phyloP scores from a whole-genome alignment of 1,284 basidiomycete species.

The Meripilus lineatus region DNA sequence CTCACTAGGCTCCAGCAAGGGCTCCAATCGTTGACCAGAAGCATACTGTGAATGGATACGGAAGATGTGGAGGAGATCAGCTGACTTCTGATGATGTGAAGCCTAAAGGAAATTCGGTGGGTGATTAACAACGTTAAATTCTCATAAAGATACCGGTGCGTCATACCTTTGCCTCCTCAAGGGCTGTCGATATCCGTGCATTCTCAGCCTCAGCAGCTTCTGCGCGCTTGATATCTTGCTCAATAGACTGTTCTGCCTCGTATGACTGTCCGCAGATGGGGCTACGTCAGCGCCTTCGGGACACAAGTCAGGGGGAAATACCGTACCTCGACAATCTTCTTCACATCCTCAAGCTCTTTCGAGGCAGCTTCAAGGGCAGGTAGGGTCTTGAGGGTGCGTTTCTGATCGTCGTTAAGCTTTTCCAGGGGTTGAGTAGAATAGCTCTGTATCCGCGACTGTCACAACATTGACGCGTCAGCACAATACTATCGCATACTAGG shows the following conservation, averaged over 20 bases:
- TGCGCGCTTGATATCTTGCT: constrained; percentile 45
- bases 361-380: constrained; percentile 69
- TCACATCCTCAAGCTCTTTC: constrained; percentile 79
- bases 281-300: neutral
- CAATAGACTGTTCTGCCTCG: constrained; percentile 58
- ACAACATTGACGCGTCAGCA: constrained; percentile 2
- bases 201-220: constrained; percentile 53
- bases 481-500: too few relatives aligned
- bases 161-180: constrained; percentile 52
- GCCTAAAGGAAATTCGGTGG: too few relatives aligned
- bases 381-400: constrained; percentile 61
- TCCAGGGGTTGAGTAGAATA: constrained; percentile 64
- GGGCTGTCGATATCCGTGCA: too few relatives aligned
- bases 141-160: too few relatives aligned
- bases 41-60: constrained; percentile 57
- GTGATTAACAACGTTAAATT: constrained; percentile 7
- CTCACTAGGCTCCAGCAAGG: constrained; percentile 42
- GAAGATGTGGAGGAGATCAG: constrained; percentile 59
- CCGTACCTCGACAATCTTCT: constrained; percentile 76
- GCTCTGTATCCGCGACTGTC: constrained; percentile 63
- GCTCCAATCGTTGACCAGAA: constrained; percentile 39
- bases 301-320: too few relatives aligned
- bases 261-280: constrained; percentile 38
- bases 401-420: constrained; percentile 83
- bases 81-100: constrained; percentile 34